Percentiles rank a stretch among this genome's conserved stretches.
Conservation (phyloP, 208 protist species). For the Borovskyia barvae region DNA sequence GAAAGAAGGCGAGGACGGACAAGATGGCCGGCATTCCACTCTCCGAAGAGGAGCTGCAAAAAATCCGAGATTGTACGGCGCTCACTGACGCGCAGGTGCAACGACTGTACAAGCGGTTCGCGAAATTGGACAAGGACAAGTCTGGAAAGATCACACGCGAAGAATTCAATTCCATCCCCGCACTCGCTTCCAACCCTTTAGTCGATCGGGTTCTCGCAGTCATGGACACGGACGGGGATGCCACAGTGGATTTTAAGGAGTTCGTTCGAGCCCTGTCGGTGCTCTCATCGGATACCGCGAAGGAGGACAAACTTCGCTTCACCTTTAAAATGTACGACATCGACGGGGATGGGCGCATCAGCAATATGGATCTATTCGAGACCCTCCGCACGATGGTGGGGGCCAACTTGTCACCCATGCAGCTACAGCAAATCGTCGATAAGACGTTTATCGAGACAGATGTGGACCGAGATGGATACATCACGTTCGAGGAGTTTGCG, state of each 20-base stretch:
- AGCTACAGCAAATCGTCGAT: conserved; percentile 95
- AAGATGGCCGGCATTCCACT: conserved; percentile 44
- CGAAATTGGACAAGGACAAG: conserved; percentile 73
- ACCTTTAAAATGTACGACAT: conserved; percentile 95
- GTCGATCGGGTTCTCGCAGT: conserved; percentile 80
- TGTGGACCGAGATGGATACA: conserved; percentile 88
- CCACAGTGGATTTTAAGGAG: conserved; percentile 79
- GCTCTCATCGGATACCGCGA: conserved; percentile 66
- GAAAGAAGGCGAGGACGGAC: neutral
- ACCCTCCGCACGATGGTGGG: conserved; percentile 94
- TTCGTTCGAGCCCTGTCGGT: conserved; percentile 85
- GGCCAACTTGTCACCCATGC: conserved; percentile 82
- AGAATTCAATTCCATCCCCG: conserved; percentile 69
- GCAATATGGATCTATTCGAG: conserved; percentile 91
- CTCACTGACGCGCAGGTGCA: conserved; percentile 85
- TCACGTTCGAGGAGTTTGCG: conserved; percentile 92
- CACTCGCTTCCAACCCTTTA: conserved; percentile 82
- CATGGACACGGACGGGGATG: conserved; percentile 73
- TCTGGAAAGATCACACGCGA: conserved; percentile 68
- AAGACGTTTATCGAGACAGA: conserved; percentile 95
- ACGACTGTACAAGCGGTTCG: conserved; percentile 83
- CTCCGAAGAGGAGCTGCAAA: conserved; percentile 52
- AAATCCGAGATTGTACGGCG: conserved; percentile 64
- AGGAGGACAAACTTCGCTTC: conserved; percentile 86
- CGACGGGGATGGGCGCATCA: conserved; percentile 93